These are phyloP conservation scores for Pseudotsuga menziesii DNA, from an alignment of 75 land plant genomes.

Conservation along the genomic window DNA sequence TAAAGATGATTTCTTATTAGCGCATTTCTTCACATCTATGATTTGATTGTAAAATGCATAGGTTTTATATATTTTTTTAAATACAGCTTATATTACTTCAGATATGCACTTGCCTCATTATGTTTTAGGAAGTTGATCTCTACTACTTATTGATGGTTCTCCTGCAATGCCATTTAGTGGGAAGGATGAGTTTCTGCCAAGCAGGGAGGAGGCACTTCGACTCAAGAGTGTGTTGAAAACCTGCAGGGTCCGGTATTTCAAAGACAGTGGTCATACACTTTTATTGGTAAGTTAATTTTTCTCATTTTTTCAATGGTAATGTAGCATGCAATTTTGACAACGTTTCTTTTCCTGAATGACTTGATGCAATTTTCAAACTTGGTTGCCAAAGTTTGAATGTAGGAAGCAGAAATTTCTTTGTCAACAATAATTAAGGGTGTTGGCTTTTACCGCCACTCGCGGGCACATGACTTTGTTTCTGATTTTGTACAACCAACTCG, in stretches of 20 bases:
- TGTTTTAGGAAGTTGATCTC: too few relatives aligned
- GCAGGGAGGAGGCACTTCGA: slow-evolving; percentile 71
- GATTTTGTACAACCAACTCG: slow-evolving; percentile 70
- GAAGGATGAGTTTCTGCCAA: slow-evolving; percentile 85
- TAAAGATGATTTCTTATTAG: too few relatives aligned
- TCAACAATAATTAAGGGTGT: slow-evolving; percentile 60
- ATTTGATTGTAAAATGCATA: too few relatives aligned
- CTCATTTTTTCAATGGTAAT: background rate
- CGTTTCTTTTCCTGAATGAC: background rate
- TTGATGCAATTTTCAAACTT: background rate
- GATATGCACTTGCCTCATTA: too few relatives aligned
- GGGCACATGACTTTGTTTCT: slow-evolving; percentile 33
- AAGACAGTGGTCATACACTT: slow-evolving; percentile 83
- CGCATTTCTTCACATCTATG: too few relatives aligned
- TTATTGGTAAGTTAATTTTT: slow-evolving; percentile 56
- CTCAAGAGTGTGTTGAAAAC: slow-evolving; percentile 38
- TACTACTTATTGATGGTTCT: background rate
- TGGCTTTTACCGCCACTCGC: slow-evolving; percentile 56
- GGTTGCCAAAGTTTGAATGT: slow-evolving; percentile 6
- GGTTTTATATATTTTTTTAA: too few relatives aligned
- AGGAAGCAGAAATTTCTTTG: slow-evolving; percentile 77
- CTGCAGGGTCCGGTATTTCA: slow-evolving; percentile 76
- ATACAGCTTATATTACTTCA: too few relatives aligned
- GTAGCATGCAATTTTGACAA: too few relatives aligned
- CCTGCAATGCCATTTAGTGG: slow-evolving; percentile 50